These are phyloP conservation scores for Ramichloridium luteum DNA, from an alignment of 2,329 filamentous ascomycete genomes.

Conservation along the genomic window DNA sequence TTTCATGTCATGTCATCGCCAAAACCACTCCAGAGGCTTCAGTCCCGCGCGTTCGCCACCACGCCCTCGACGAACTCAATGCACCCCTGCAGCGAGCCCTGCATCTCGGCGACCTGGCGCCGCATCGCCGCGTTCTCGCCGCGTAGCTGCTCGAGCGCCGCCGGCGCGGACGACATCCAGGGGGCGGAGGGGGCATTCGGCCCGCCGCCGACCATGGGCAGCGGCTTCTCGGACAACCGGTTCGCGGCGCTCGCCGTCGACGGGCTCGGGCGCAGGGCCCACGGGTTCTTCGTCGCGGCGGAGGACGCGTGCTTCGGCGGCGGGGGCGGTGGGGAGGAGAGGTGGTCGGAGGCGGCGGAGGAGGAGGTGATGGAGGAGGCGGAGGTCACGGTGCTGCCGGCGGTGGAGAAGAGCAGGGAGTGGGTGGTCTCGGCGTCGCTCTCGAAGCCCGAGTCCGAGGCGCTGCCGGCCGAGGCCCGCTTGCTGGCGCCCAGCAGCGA, in stretches of 20 bases:
- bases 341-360: slow-evolving; percentile 5
- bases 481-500: slow-evolving; percentile 10
- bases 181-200: slow-evolving; percentile 31
- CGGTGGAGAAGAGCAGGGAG: slow-evolving; percentile 37
- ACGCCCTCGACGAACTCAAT: slow-evolving; percentile 37
- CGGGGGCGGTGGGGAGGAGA: slow-evolving; percentile 21
- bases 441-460: slow-evolving; percentile 48
- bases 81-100: slow-evolving; percentile 44
- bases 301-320: slow-evolving; percentile 4
- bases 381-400: slow-evolving; percentile 15
- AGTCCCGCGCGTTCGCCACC: too few species aligned
- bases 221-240: neutral
- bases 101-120: slow-evolving; percentile 40
- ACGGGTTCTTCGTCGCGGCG: neutral
- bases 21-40: too few species aligned
- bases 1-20: too few species aligned
- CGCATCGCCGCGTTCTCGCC: slow-evolving; percentile 44
- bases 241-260: neutral
- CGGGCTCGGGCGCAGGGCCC: neutral
- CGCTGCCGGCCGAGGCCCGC: slow-evolving; percentile 21
- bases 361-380: too few species aligned
- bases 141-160: slow-evolving; percentile 38
- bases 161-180: too few species aligned
- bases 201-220: slow-evolving; percentile 5
- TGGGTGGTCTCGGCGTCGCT: slow-evolving; percentile 44